Evolutionary conservation across 352 stramenopile species (phyloP).

Genomic region (Saprolegnia diclina): DNA sequence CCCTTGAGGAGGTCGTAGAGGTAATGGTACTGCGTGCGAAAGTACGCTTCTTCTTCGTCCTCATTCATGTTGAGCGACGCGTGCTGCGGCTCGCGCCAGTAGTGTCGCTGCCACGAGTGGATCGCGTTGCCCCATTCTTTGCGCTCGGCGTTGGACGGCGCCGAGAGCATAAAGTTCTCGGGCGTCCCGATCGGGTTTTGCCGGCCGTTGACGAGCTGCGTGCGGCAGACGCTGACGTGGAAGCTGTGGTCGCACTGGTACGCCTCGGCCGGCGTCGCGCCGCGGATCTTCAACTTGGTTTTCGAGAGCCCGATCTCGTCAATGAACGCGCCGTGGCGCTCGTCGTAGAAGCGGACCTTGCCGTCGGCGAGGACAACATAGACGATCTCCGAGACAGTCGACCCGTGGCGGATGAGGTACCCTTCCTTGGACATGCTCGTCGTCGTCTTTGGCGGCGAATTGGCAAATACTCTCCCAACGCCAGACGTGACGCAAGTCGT

Average conservation of each 20-base stretch:
- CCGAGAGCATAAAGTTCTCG: slow-evolving; percentile 51
- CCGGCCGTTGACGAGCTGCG: slow-evolving; percentile 64
- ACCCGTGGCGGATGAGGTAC: slow-evolving; percentile 70
- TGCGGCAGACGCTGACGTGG: slow-evolving; percentile 58
- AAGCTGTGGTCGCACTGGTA: slow-evolving; percentile 72
- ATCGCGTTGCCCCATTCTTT: slow-evolving; percentile 84
- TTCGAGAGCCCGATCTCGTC: slow-evolving; percentile 59
- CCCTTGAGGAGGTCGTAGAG: slow-evolving; percentile 30
- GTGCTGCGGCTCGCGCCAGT: slow-evolving; percentile 78
- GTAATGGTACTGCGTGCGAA: slow-evolving; percentile 54
- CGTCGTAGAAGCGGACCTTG: slow-evolving; percentile 64
- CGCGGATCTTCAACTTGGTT: slow-evolving; percentile 72
- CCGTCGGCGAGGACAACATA: slow-evolving; percentile 77
- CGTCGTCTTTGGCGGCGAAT: not conserved
- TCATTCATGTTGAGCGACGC: slow-evolving; percentile 38
- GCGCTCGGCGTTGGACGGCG: slow-evolving; percentile 66
- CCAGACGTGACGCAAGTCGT: too few relatives aligned
- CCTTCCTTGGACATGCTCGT: slow-evolving; percentile 74
- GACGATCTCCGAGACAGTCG: slow-evolving; percentile 60
- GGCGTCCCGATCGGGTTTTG: slow-evolving; percentile 58
- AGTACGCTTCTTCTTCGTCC: slow-evolving; percentile 67
- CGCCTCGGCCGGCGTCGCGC: slow-evolving; percentile 61
- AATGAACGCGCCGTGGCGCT: slow-evolving; percentile 57
- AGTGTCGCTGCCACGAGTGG: slow-evolving; percentile 80
- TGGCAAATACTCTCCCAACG: not conserved